Evolutionary conservation across 83 land plant species (phyloP).

Genomic region (Picea abies): DNA sequence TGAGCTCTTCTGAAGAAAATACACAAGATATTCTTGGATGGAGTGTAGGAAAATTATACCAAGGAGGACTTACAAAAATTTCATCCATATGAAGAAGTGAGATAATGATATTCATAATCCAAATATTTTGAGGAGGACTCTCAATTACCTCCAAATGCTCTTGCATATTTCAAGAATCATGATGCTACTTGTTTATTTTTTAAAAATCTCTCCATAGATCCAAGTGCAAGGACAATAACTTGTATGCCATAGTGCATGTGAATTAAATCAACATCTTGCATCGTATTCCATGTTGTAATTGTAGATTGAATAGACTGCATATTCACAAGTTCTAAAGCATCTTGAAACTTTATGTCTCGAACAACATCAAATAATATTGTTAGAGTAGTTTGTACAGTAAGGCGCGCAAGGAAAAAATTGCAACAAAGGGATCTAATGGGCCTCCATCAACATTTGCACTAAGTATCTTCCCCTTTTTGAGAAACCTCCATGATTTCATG

Average conservation of each 20-base stretch:
- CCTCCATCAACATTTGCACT: no score
- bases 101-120: slow-evolving; percentile 73
- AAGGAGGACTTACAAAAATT: slow-evolving; percentile 32
- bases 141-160: slow-evolving; percentile 59
- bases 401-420: no score
- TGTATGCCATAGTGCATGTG: slow-evolving; percentile 93
- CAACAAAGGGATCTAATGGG: no score
- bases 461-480: no score
- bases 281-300: slow-evolving; percentile 59
- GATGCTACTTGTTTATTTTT: slow-evolving; percentile 31
- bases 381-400: no score
- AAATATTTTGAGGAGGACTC: slow-evolving; percentile 67
- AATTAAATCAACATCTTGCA: slow-evolving; percentile 89
- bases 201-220: slow-evolving; percentile 50
- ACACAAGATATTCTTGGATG: slow-evolving; percentile 14
- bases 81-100: slow-evolving; percentile 84
- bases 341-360: slow-evolving; percentile 49
- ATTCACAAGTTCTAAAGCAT: slow-evolving; percentile 67
- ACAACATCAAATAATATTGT: not conserved
- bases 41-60: slow-evolving; percentile 15
- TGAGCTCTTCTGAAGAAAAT: slow-evolving; percentile 22
- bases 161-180: slow-evolving; percentile 43
- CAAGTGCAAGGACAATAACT: slow-evolving; percentile 70
- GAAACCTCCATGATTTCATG: no score
- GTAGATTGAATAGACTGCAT: slow-evolving; percentile 66